phyloP scores from a whole-genome alignment of 2,329 filamentous ascomycete species.

The Berkeleyomyces rouxiae region DNA sequence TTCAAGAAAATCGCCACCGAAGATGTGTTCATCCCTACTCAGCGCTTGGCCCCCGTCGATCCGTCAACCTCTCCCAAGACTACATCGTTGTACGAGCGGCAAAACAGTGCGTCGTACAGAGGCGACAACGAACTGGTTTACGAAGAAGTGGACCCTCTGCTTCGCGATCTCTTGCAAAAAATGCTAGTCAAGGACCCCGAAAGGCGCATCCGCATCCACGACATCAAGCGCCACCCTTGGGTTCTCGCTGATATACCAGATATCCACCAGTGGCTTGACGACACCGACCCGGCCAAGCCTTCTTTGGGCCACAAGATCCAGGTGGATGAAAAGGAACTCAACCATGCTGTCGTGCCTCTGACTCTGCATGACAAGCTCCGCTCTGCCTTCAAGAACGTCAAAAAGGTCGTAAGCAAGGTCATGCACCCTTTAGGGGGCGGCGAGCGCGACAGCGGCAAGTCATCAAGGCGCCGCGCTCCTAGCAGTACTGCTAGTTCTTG shows the following conservation, averaged over 20 bases:
- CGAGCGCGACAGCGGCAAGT: constrained; percentile 37
- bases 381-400: constrained; percentile 60
- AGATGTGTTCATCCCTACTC: constrained; percentile 74
- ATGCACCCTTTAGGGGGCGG: constrained; percentile 36
- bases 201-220: constrained; percentile 71
- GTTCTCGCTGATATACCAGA: constrained; percentile 64
- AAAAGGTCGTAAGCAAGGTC: constrained; percentile 47
- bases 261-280: constrained; percentile 70
- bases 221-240: constrained; percentile 92
- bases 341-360: constrained; percentile 75
- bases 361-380: constrained; percentile 72
- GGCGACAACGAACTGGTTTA: constrained; percentile 66
- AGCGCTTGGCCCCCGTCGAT: constrained; percentile 61
- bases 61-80: constrained; percentile 39
- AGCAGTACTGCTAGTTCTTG: constrained; percentile 50
- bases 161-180: constrained; percentile 61
- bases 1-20: constrained; percentile 84
- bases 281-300: constrained; percentile 69
- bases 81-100: constrained; percentile 37
- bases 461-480: constrained; percentile 35
- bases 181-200: constrained; percentile 81
- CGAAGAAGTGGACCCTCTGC: constrained; percentile 65
- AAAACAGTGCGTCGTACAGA: constrained; percentile 51
- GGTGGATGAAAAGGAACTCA: constrained; percentile 80
- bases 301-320: constrained; percentile 74